A percentile compares a stretch with the other conserved stretches of the same genome.
Conservation (phyloP, 176 grass and related monocot genomes). For the Aechmea fasciata region DNA sequence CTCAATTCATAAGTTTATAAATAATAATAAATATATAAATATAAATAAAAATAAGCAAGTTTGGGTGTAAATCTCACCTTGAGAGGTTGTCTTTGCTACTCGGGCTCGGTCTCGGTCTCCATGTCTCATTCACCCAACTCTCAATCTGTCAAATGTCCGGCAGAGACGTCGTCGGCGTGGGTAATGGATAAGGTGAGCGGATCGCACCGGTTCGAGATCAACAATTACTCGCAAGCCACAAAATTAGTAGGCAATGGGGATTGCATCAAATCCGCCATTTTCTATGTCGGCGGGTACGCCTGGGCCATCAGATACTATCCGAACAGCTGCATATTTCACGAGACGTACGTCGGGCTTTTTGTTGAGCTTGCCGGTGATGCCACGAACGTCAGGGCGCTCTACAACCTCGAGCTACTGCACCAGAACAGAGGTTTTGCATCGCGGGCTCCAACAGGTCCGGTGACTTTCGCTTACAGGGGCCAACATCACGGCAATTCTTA, state of each 20-base stretch:
- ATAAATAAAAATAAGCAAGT: no score
- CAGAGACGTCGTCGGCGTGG: constrained; percentile 28
- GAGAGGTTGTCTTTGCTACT: no score
- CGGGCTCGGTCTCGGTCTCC: no score
- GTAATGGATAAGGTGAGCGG: constrained; percentile 25
- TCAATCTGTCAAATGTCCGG: neutral
- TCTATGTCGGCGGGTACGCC: constrained; percentile 31
- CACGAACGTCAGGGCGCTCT: constrained; percentile 15
- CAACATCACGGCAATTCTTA: neutral
- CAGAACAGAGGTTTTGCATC: neutral
- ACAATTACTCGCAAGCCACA: constrained; percentile 14
- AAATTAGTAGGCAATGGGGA: constrained; percentile 28
- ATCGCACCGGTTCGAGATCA: constrained; percentile 28
- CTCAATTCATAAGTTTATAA: no score
- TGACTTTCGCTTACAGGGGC: neutral
- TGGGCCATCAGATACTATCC: constrained; percentile 40
- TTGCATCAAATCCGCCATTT: constrained; percentile 29
- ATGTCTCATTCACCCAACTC: neutral
- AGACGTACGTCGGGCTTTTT: constrained; percentile 28
- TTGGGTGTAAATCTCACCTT: no score
- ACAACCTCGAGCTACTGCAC: constrained; percentile 22
- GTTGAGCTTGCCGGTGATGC: neutral
- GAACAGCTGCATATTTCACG: no score
- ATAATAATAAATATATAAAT: no score
- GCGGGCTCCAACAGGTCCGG: neutral